A percentile compares a stretch with the other conserved stretches of the same genome.
These are phyloP conservation scores for Colletotrichum simmondsii DNA, from an alignment of 2,329 filamentous ascomycete species.

Conservation along the genomic window DNA sequence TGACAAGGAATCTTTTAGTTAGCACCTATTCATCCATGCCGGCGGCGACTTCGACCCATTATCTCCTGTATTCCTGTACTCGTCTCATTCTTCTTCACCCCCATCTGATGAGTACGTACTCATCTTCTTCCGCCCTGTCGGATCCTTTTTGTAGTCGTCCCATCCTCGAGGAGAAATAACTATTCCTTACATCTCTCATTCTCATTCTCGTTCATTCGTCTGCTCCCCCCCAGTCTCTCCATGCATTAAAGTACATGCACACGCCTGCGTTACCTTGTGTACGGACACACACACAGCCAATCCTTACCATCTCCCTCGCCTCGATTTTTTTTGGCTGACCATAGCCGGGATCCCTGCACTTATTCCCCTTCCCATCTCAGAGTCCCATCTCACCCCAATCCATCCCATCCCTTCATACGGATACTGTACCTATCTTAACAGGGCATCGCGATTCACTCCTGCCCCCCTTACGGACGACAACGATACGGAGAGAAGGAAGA, in stretches of 20 bases:
- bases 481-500: conserved; percentile 2
- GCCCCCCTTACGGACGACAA: not conserved
- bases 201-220: not conserved
- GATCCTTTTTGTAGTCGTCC: conserved; percentile 15
- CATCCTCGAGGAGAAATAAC: conserved; percentile 4
- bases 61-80: not conserved
- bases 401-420: conserved; percentile 1
- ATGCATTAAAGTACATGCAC: conserved; percentile 21
- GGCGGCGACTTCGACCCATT: not conserved
- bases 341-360: conserved; percentile 17
- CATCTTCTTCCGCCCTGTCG: conserved; percentile 13
- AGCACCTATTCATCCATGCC: not conserved
- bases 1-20: not conserved
- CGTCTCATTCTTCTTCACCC: not conserved
- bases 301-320: not conserved
- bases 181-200: not conserved
- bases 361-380: not conserved
- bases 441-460: conserved; percentile 5
- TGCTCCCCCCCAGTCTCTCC: not conserved
- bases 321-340: not conserved
- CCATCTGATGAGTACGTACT: conserved; percentile 10
- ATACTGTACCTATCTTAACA: not conserved
- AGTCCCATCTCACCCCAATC: not conserved
- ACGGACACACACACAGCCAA: not conserved
- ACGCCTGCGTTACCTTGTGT: conserved; percentile 9